Conservation (phyloP, 2,329 filamentous ascomycete genomes). For the Diplodia seriata region DNA sequence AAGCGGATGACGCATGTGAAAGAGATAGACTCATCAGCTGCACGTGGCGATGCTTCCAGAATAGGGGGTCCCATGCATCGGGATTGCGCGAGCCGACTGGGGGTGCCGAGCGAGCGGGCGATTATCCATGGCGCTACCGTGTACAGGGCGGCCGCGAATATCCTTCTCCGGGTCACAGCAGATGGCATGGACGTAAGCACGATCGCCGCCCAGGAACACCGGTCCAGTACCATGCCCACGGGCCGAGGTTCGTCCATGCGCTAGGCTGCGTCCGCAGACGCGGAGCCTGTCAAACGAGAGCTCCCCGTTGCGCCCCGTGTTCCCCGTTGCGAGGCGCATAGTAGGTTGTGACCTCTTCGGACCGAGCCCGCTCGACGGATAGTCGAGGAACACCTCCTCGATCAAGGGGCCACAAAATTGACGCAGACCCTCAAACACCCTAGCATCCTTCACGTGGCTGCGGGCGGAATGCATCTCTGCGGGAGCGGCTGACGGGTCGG, state of each 20-base stretch:
- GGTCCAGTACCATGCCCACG: background rate
- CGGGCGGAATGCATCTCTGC: background rate
- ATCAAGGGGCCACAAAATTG: background rate
- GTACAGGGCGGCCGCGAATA: background rate
- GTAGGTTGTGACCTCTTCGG: background rate
- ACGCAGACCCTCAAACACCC: background rate
- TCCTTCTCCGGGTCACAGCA: background rate
- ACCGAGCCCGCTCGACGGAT: constrained; percentile 1
- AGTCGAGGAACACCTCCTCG: background rate
- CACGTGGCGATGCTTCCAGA: background rate
- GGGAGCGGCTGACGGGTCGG: background rate
- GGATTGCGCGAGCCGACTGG: background rate
- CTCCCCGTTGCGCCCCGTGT: background rate
- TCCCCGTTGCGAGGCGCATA: background rate
- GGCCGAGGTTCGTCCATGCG: background rate
- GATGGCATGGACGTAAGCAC: background rate
- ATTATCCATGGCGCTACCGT: background rate
- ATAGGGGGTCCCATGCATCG: background rate
- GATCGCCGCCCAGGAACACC: background rate
- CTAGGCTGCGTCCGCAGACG: constrained; percentile 1
- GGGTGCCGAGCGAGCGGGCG: background rate
- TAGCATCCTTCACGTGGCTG: background rate
- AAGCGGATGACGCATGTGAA: background rate
- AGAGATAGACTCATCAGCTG: background rate
- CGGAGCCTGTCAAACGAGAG: background rate